phyloP scores from a whole-genome alignment of 1,284 basidiomycete species.

The Chalciporus sp. region DNA sequence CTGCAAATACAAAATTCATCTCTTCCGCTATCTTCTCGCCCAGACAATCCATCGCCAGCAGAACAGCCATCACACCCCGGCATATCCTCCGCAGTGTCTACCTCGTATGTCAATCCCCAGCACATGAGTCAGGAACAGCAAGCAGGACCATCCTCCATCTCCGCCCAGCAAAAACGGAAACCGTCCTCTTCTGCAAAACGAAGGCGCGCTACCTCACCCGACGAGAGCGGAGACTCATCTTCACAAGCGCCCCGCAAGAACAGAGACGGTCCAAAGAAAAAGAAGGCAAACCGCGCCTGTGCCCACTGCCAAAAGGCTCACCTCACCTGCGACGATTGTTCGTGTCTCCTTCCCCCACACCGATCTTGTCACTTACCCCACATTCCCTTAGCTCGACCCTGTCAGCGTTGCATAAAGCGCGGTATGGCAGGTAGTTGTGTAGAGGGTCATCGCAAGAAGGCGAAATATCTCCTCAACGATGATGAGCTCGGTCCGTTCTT shows the following conservation, averaged over 20 bases:
- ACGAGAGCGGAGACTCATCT: constrained; percentile 51
- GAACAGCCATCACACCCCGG: neutral
- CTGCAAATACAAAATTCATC: neutral
- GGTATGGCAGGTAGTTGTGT: constrained; percentile 88
- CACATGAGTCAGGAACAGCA: constrained; percentile 27
- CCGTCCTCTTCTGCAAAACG: constrained; percentile 35
- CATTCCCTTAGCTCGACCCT: constrained; percentile 77
- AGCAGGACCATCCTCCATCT: constrained; percentile 15
- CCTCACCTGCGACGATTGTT: constrained; percentile 96
- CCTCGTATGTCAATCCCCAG: constrained; percentile 29
- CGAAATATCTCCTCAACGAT: constrained; percentile 94
- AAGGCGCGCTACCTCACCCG: constrained; percentile 46
- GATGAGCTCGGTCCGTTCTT: constrained; percentile 80
- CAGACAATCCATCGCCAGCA: neutral
- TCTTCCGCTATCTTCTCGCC: neutral
- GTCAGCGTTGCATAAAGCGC: constrained; percentile 93
- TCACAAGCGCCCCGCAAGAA: constrained; percentile 48
- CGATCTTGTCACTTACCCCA: constrained; percentile 19
- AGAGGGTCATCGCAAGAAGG: constrained; percentile 96
- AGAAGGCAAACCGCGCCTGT: constrained; percentile 92
- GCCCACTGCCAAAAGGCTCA: constrained; percentile 95
- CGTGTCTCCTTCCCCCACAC: constrained; percentile 32
- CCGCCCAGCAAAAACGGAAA: constrained; percentile 18
- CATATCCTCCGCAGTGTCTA: constrained; percentile 14
- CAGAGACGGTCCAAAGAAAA: constrained; percentile 81